Percentiles rank a stretch among this genome's conserved stretches.
Conservation (phyloP, 768 basidiomycete genomes). For the Hysterangium stoloniferum region DNA sequence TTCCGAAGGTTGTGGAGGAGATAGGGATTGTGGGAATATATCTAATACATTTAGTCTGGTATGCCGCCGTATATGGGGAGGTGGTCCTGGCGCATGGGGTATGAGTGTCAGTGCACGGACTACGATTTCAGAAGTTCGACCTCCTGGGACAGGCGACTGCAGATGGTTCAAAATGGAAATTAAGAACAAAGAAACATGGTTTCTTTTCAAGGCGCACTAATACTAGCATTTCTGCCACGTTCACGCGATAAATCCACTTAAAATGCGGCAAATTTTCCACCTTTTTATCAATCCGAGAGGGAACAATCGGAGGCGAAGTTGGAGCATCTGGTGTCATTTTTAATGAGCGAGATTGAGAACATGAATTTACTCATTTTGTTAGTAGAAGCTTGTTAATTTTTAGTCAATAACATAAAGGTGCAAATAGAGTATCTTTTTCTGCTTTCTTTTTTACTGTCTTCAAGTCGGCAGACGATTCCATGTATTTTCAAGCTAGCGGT, state of each 20-base stretch:
- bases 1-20: background rate
- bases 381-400: background rate
- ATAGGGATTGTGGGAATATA: background rate
- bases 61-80: background rate
- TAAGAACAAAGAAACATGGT: background rate
- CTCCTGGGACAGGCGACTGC: background rate
- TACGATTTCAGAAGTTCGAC: background rate
- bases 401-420: background rate
- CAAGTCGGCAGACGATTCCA: background rate
- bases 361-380: too few species aligned
- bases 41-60: background rate
- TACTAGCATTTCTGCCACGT: too few species aligned
- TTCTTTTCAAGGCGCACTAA: background rate
- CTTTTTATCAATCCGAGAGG: too few species aligned
- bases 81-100: background rate
- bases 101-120: background rate
- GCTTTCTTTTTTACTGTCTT: background rate
- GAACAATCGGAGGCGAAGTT: too few species aligned
- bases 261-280: too few species aligned
- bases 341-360: too few species aligned
- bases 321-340: too few species aligned
- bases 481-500: too few species aligned
- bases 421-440: background rate
- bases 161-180: background rate
- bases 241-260: too few species aligned